Conservation (phyloP, 306 rosid species). For the Boehmeria nivea region DNA sequence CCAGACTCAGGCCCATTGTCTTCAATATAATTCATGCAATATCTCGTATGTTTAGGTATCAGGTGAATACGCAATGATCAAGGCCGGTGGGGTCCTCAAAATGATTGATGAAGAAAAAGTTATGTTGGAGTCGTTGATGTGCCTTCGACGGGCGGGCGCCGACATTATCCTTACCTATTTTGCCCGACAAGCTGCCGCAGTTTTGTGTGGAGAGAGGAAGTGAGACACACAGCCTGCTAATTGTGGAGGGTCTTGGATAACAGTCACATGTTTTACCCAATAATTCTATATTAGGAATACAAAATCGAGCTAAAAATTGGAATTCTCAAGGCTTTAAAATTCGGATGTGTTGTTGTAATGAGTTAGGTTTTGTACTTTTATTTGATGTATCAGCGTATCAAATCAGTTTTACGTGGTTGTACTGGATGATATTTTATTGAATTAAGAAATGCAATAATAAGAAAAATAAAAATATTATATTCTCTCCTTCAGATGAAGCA, state of each 20-base stretch:
- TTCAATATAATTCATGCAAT: background rate
- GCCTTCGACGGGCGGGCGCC: constrained; percentile 97
- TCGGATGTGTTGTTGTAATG: too few relatives aligned
- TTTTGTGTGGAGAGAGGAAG: constrained; percentile 78
- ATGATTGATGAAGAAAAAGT: constrained; percentile 93
- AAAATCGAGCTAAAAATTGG: background rate
- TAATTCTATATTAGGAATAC: background rate
- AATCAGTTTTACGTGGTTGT: too few relatives aligned
- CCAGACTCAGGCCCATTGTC: too few relatives aligned
- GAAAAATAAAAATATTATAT: too few relatives aligned
- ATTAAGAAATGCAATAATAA: too few relatives aligned
- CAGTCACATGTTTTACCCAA: background rate
- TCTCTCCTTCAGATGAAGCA: too few relatives aligned
- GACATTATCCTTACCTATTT: constrained; percentile 81
- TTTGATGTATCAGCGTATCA: too few relatives aligned
- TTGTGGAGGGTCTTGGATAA: background rate
- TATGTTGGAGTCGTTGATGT: constrained; percentile 87
- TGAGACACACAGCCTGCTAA: constrained; percentile 25
- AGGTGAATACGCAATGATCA: constrained; percentile 95
- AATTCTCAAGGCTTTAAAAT: too few relatives aligned
- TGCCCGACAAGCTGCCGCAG: constrained; percentile 81
- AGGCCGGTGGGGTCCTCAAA: constrained; percentile 78
- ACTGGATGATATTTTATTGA: too few relatives aligned
- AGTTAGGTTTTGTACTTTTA: constrained; percentile 1
- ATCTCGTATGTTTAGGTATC: constrained; percentile 53